These are phyloP conservation scores for Helenozyma rhizophorensis DNA, from an alignment of 805 yeast species.

Conservation along the genomic window DNA sequence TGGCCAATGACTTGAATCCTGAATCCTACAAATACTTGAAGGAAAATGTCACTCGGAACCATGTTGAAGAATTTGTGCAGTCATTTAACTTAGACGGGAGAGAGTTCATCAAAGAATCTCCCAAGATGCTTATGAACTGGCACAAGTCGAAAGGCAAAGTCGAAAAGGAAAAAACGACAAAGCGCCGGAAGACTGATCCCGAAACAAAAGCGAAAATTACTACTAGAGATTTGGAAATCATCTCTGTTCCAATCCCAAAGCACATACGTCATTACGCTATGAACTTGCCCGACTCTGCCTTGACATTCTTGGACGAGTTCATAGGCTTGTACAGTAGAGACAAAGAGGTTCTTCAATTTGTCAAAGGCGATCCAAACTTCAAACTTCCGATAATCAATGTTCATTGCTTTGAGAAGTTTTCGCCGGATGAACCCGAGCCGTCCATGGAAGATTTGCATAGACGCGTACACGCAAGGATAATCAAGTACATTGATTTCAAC, in stretches of 20 bases:
- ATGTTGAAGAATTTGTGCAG: conserved; percentile 53
- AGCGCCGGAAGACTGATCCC: conserved; percentile 35
- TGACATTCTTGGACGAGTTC: conserved; percentile 74
- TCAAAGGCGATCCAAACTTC: conserved; percentile 41
- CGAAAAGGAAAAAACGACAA: conserved; percentile 30
- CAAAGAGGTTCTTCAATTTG: conserved; percentile 30
- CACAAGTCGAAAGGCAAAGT: conserved; percentile 29
- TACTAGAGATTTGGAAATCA: conserved; percentile 14
- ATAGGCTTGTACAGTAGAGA: conserved; percentile 59
- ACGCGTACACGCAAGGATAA: conserved; percentile 55
- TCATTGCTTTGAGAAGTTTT: conserved; percentile 88
- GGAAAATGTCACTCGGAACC: conserved; percentile 61
- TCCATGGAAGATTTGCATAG: conserved; percentile 58
- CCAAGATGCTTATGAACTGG: conserved; percentile 48
- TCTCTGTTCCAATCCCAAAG: conserved; percentile 43
- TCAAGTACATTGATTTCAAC: conserved; percentile 42
- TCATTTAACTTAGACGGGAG: conserved; percentile 79
- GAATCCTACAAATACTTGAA: conserved; percentile 69
- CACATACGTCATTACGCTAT: conserved; percentile 74
- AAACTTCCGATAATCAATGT: conserved; percentile 75
- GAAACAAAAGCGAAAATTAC: conserved; percentile 22
- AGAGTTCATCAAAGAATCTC: conserved; percentile 64
- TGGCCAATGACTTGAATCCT: conserved; percentile 94
- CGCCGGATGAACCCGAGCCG: conserved; percentile 67
- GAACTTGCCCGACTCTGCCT: conserved; percentile 94